Evolutionary conservation across 2,329 filamentous ascomycete genomes (phyloP).

Genomic region (Neofusicoccum kwambonambiense): DNA sequence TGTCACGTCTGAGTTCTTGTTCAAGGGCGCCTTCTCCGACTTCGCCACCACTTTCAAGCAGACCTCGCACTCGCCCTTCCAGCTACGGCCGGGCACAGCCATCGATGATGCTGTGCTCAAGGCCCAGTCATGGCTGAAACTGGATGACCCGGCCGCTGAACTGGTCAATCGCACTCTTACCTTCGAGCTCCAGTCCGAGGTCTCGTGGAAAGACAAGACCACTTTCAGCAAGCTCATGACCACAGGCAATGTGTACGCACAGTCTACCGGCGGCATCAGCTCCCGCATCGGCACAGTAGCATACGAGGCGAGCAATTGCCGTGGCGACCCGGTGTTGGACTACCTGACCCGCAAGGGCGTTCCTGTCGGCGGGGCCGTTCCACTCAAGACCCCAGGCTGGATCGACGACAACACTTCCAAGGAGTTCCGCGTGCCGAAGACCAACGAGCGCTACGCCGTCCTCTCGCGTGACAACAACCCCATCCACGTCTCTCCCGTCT

Average conservation of each 20-base stretch:
- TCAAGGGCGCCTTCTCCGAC: constrained; percentile 21
- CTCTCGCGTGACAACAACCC: constrained; percentile 43
- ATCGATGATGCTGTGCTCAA: not conserved
- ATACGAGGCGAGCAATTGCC: too few species aligned
- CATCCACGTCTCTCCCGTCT: constrained; percentile 39
- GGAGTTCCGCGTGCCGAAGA: constrained; percentile 2
- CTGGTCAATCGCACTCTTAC: constrained; percentile 19
- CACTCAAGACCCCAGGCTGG: constrained; percentile 19
- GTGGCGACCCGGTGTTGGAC: too few species aligned
- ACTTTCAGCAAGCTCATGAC: not conserved
- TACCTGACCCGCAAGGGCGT: too few species aligned
- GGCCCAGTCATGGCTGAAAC: not conserved
- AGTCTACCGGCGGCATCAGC: too few species aligned
- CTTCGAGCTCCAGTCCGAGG: constrained; percentile 21
- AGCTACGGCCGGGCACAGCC: not conserved
- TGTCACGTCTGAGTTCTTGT: constrained; percentile 24
- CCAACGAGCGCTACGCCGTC: constrained; percentile 27
- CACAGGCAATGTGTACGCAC: not conserved
- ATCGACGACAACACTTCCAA: not conserved
- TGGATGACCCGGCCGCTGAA: not conserved
- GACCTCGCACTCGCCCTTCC: not conserved
- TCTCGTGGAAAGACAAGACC: not conserved
- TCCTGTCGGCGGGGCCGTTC: not conserved
- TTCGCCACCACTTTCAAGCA: not conserved
- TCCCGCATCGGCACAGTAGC: too few species aligned